Percentiles rank a stretch among this genome's conserved stretches.
Evolutionary conservation across 2,329 filamentous ascomycete genomes (phyloP).

Genomic region (Corinectria fuckeliana): DNA sequence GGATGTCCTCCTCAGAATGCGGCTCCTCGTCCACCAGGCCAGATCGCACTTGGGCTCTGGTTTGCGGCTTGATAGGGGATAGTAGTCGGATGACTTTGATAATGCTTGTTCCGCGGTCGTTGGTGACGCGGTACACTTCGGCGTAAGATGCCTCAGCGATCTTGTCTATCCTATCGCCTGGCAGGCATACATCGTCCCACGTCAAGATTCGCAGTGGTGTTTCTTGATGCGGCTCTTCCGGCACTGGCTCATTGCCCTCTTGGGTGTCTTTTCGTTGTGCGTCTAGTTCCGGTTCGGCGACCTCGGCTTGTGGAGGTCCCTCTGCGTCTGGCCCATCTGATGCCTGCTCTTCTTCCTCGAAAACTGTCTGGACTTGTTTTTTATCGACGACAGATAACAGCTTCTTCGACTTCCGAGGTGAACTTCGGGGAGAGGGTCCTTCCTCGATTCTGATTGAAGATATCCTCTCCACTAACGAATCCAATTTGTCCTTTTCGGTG

Average conservation of each 20-base stretch:
- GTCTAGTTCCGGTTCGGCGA: not conserved
- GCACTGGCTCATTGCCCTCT: not conserved
- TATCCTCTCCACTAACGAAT: constrained; percentile 45
- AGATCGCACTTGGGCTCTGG: constrained; percentile 60
- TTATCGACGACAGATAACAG: constrained; percentile 10
- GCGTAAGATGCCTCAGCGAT: constrained; percentile 72
- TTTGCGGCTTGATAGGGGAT: constrained; percentile 64
- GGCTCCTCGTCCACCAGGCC: constrained; percentile 66
- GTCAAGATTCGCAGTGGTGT: constrained; percentile 51
- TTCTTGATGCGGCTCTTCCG: constrained; percentile 27
- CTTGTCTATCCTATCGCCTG: constrained; percentile 61
- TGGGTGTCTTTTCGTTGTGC: not conserved
- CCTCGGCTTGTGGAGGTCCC: not conserved
- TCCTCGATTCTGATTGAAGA: constrained; percentile 40
- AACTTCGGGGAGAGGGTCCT: constrained; percentile 16
- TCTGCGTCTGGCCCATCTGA: not conserved
- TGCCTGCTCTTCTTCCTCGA: constrained; percentile 5
- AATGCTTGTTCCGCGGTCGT: constrained; percentile 65
- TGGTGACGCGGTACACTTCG: constrained; percentile 69
- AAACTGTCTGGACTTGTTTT: constrained; percentile 12
- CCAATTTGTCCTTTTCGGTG: constrained; percentile 37
- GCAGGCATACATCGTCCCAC: constrained; percentile 65
- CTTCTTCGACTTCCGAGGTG: constrained; percentile 24
- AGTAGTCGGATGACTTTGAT: constrained; percentile 68
- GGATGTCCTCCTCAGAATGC: constrained; percentile 59